Base-by-base conservation (phyloP, 495 filamentous ascomycete species). In the Aspergillus sclerotioniger region DNA sequence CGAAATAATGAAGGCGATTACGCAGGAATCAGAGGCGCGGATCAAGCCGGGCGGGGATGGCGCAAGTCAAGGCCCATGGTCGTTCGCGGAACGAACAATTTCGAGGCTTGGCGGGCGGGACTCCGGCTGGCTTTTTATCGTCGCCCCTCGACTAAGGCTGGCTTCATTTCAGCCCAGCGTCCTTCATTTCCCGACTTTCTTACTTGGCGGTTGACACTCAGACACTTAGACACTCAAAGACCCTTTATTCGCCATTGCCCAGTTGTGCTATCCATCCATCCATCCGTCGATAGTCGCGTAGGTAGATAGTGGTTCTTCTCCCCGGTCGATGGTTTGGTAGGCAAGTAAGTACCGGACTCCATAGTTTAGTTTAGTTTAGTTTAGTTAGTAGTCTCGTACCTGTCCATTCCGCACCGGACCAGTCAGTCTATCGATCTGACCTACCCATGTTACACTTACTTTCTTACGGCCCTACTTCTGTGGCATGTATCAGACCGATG, bases 31-130 rank as follows among this genome's bases (percentile, higher is more conserved):
- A 57, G 47, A 52, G 35, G 33, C 46, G 33, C n/a, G 43, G 15
- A 10, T 54, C 56, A 58, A 41, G 48, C 54, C 39, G 28, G 32
- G 60, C 58, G 50, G 61, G 61, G 64, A 62, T 63, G 61, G 37
- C 51, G 53, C 60, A 63, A 59, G 62, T 62, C 54, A 61, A 33
- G 51, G 54, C 32, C 48, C 58, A 39, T n/a, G 46, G 21, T 53
- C 56, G 47, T 45, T 55, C 56, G 60, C 60, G 60, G 60, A 62
- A 31, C 59, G 48, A 54, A 54, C 50, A 44, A 53, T 21, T 19
- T n/a, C n/a, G n/a, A 31, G 51, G 9, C 60, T 62, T 62, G 60
- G 60, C 60, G 56, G 37, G 47, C 47, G 60, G 55, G 52, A 44
- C 51, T 43, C 9, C 41, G 29, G 3, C 25, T 49, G 20, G 17